phyloP scores from a whole-genome alignment of 495 filamentous ascomycete species.

The Pseudoneurospora amorphoporcata region DNA sequence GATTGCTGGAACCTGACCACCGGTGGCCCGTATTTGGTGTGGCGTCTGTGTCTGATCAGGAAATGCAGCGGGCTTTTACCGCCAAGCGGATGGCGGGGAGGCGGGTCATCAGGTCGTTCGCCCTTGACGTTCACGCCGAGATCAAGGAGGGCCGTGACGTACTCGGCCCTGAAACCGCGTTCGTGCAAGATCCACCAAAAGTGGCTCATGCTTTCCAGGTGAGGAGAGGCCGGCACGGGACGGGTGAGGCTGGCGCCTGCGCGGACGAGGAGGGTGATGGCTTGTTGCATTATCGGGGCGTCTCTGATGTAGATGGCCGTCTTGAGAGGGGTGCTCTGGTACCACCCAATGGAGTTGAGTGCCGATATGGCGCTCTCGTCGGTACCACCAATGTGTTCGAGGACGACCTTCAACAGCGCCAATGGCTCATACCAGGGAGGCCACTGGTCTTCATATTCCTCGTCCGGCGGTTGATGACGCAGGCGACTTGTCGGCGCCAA shows the following conservation, averaged over 20 bases:
- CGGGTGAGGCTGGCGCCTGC: neutral
- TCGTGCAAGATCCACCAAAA: neutral
- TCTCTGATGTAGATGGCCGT: neutral
- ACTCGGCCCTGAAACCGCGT: neutral
- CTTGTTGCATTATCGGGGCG: neutral
- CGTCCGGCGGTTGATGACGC: no score
- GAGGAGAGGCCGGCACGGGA: neutral
- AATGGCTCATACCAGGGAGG: neutral
- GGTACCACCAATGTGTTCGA: neutral
- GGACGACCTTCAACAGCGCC: neutral
- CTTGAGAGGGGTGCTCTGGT: neutral
- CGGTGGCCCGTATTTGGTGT: no score
- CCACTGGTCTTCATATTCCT: neutral
- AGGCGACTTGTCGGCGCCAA: neutral
- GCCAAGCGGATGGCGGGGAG: no score
- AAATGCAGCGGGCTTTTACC: neutral
- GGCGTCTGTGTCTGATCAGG: neutral
- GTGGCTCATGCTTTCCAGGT: neutral
- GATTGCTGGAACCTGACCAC: neutral
- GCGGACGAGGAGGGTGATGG: neutral
- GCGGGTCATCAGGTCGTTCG: neutral
- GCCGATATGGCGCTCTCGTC: neutral
- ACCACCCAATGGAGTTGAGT: neutral
- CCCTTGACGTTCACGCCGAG: neutral
- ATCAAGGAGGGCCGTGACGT: neutral